These are phyloP conservation scores for Dactylella cylindrospora DNA, from an alignment of 2,329 filamentous ascomycete genomes.

Conservation along the genomic window DNA sequence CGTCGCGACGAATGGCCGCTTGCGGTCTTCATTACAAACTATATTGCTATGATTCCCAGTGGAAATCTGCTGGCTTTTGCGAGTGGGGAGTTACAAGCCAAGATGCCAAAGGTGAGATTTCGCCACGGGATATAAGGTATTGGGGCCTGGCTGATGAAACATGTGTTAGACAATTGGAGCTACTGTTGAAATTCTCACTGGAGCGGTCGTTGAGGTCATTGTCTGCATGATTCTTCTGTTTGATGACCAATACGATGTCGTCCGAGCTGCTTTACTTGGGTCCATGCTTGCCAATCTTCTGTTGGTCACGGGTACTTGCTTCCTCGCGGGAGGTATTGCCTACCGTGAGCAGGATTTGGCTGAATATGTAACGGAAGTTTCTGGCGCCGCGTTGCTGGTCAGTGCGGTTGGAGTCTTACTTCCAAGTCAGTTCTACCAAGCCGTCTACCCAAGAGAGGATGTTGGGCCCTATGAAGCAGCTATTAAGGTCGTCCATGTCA, in stretches of 20 bases:
- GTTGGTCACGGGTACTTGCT: slow-evolving; percentile 76
- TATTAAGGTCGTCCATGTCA: slow-evolving; percentile 22
- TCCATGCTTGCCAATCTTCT: slow-evolving; percentile 81
- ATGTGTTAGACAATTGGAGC: slow-evolving; percentile 65
- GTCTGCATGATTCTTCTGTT: slow-evolving; percentile 75
- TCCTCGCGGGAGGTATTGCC: slow-evolving; percentile 70
- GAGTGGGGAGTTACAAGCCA: slow-evolving; percentile 23
- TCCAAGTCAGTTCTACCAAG: slow-evolving; percentile 40
- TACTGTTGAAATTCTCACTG: slow-evolving; percentile 65
- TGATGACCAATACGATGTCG: slow-evolving; percentile 64
- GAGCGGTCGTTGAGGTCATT: slow-evolving; percentile 77
- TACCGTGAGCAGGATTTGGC: slow-evolving; percentile 38
- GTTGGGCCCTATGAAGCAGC: slow-evolving; percentile 13
- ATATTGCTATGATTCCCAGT: slow-evolving; percentile 26
- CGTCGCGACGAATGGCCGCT: slow-evolving; percentile 18
- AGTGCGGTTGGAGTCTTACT: slow-evolving; percentile 37
- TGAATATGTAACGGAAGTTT: slow-evolving; percentile 41
- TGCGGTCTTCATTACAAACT: slow-evolving; percentile 31
- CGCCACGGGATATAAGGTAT: not conserved
- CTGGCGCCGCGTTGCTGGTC: slow-evolving; percentile 34
- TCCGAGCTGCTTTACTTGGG: slow-evolving; percentile 79
- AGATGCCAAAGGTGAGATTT: slow-evolving; percentile 21
- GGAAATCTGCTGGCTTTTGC: slow-evolving; percentile 32
- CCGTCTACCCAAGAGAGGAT: slow-evolving; percentile 19
- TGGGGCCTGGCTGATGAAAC: slow-evolving; percentile 62